Conservation (phyloP, 176 grass and related monocot species). For the Aegilops bicornis region DNA sequence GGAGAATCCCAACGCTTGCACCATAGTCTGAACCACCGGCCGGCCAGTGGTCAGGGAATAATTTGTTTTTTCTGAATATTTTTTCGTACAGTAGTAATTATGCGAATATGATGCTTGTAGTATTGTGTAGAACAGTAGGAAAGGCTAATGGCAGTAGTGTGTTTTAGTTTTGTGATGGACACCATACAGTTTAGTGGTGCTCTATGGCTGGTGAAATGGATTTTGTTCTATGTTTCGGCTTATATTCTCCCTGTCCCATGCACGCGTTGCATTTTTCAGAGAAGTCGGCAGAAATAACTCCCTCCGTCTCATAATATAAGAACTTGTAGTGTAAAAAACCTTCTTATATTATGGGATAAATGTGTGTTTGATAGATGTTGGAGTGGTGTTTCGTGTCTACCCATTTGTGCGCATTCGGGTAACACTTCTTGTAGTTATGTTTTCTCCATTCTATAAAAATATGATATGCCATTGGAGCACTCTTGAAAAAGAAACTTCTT, state of each 20-base stretch:
- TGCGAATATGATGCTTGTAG: neutral
- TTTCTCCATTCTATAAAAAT: too few relatives aligned
- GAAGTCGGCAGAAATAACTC: neutral
- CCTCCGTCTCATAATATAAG: too few relatives aligned
- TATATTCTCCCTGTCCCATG: neutral
- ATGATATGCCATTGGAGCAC: too few relatives aligned
- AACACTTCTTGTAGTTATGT: too few relatives aligned
- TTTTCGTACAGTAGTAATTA: neutral
- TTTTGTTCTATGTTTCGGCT: conserved; percentile 11
- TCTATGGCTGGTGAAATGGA: neutral
- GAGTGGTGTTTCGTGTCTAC: too few relatives aligned
- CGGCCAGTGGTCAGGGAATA: conserved; percentile 1
- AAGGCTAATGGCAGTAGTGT: neutral
- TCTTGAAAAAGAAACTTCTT: too few relatives aligned
- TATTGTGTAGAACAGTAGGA: neutral
- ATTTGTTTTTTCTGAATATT: neutral
- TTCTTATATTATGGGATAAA: too few relatives aligned
- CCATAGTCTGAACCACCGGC: conserved; percentile 46
- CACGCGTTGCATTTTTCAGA: neutral
- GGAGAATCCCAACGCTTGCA: conserved; percentile 95
- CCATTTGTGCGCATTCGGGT: too few relatives aligned
- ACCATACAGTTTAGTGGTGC: neutral
- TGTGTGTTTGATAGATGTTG: too few relatives aligned
- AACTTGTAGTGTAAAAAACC: too few relatives aligned
- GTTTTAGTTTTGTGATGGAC: neutral